A percentile compares a stretch with the other conserved stretches of the same genome.
Conservation (phyloP, 345 rosid genomes). For the Ceriops tagal region DNA sequence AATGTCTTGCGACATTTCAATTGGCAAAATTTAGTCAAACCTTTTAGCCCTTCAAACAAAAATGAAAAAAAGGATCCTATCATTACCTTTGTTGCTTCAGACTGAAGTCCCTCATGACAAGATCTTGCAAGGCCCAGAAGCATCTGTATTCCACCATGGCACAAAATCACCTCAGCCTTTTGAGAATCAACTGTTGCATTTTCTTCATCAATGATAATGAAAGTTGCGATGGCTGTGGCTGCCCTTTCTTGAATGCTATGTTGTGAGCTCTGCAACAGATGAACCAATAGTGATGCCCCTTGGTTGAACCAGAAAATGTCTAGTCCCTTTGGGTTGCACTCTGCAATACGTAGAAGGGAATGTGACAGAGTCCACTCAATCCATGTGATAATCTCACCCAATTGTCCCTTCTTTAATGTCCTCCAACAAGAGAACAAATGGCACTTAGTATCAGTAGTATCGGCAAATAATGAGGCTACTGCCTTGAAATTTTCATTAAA, state of each 20-base stretch:
- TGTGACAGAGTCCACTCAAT: conserved; percentile 38
- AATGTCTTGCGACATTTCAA: not conserved
- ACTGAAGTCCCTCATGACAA: conserved; percentile 36
- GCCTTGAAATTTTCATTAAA: conserved; percentile 26
- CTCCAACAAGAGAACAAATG: conserved; percentile 21
- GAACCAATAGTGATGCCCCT: conserved; percentile 28
- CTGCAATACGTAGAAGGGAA: conserved; percentile 31
- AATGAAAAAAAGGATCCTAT: not conserved
- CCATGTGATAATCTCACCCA: conserved; percentile 24
- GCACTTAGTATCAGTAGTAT: conserved; percentile 14
- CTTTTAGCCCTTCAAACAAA: not conserved
- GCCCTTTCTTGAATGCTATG: conserved; percentile 42
- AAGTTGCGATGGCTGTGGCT: conserved; percentile 37
- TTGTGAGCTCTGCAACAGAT: conserved; percentile 31
- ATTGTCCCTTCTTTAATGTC: conserved; percentile 16
- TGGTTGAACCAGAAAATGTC: conserved; percentile 35
- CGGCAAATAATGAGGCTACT: conserved; percentile 25
- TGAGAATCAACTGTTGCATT: conserved; percentile 32
- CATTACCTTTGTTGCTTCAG: conserved; percentile 35
- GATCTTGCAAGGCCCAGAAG: conserved; percentile 37
- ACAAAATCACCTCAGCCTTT: conserved; percentile 33
- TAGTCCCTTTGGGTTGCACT: conserved; percentile 28
- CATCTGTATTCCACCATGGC: conserved; percentile 27
- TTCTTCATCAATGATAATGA: conserved; percentile 40
- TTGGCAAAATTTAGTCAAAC: not conserved